These are phyloP conservation scores for Hyaloscypha bicolor DNA, from an alignment of 495 filamentous ascomycete species.

Conservation along the genomic window DNA sequence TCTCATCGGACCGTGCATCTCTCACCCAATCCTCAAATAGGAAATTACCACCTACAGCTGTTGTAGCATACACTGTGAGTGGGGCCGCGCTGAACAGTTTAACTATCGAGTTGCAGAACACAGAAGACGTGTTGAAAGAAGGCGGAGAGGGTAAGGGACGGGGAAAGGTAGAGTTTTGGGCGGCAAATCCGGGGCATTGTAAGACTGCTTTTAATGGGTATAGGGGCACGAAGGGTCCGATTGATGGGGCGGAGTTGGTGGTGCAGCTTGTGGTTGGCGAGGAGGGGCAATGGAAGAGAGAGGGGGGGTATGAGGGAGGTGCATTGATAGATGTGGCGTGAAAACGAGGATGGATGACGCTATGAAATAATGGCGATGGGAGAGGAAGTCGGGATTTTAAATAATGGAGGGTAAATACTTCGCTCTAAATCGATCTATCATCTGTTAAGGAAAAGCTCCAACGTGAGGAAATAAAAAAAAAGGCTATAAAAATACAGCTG, in stretches of 20 bases:
- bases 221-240: slow-evolving; percentile 34
- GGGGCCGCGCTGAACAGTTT: slow-evolving; percentile 42
- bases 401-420: too few species aligned
- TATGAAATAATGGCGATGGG: too few species aligned
- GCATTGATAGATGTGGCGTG: slow-evolving; percentile 34
- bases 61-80: slow-evolving; percentile 31
- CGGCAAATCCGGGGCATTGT: slow-evolving; percentile 33
- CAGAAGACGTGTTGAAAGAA: slow-evolving; percentile 32
- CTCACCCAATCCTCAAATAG: slow-evolving; percentile 18
- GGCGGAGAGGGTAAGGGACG: slow-evolving; percentile 31
- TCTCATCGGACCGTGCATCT: slow-evolving; percentile 32
- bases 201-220: slow-evolving; percentile 45
- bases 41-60: slow-evolving; percentile 27
- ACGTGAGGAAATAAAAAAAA: too few species aligned
- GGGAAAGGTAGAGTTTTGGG: slow-evolving; percentile 35
- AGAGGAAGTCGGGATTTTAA: too few species aligned
- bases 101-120: slow-evolving; percentile 38
- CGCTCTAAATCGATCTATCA: too few species aligned
- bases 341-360: too few species aligned
- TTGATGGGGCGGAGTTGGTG: slow-evolving; percentile 40
- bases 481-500: too few species aligned
- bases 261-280: slow-evolving; percentile 35
- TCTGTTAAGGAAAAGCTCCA: too few species aligned
- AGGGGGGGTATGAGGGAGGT: slow-evolving; percentile 39
- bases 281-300: slow-evolving; percentile 31